phyloP scores from a whole-genome alignment of 1,284 basidiomycete species.

The Heterobasidion occidentale region DNA sequence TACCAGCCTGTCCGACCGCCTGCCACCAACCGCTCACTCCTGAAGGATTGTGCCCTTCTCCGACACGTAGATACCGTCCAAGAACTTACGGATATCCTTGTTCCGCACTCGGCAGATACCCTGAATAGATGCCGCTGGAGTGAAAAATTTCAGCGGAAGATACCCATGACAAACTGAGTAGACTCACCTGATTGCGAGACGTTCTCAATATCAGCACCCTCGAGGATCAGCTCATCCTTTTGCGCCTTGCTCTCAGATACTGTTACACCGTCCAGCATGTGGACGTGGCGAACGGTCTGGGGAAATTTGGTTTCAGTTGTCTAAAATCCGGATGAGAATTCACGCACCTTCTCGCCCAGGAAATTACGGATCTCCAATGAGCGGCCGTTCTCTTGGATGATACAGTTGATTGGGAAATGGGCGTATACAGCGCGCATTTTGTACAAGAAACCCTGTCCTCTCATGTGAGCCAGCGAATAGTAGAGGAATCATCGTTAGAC shows the following conservation, averaged over 20 bases:
- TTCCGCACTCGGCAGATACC: constrained; percentile 91
- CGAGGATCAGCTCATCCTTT: constrained; percentile 93
- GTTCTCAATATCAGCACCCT: constrained; percentile 92
- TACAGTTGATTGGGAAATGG: constrained; percentile 99
- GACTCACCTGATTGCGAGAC: constrained; percentile 86
- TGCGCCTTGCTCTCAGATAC: constrained; percentile 88
- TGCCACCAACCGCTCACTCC: constrained; percentile 26
- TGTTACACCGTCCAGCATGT: constrained; percentile 87
- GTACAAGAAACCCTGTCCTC: constrained; percentile 87
- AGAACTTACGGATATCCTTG: constrained; percentile 97
- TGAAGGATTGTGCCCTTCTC: constrained; percentile 60
- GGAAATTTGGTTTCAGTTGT: background rate
- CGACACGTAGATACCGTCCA: constrained; percentile 91
- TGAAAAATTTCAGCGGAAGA: background rate
- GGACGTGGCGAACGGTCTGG: constrained; percentile 86
- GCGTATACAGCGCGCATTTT: constrained; percentile 99
- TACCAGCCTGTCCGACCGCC: constrained; percentile 7
- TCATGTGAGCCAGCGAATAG: background rate
- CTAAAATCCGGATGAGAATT: background rate
- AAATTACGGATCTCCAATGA: constrained; percentile 98
- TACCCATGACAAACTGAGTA: background rate
- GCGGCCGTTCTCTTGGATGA: constrained; percentile 78
- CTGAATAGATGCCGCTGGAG: constrained; percentile 86
- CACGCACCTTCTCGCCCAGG: constrained; percentile 83
- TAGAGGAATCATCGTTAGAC: background rate